phyloP scores from a whole-genome alignment of 2,329 filamentous ascomycete genomes.

The Penicillium griseofulvum region DNA sequence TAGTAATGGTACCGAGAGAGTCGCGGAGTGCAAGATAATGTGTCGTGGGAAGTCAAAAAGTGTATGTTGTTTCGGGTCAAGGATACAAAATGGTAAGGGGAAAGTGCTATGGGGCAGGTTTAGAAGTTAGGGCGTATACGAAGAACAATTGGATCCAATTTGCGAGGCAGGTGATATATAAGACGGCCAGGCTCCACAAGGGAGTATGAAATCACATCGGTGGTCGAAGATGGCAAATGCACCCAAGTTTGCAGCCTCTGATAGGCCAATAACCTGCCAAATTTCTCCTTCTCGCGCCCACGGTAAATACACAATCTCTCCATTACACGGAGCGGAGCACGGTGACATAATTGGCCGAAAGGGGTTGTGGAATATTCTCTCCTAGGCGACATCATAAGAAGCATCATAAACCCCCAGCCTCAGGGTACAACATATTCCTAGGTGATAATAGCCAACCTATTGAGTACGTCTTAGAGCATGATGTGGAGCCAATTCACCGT shows the following conservation, averaged over 20 bases:
- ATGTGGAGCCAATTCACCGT: constrained; percentile 10
- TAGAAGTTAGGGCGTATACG: constrained; percentile 12
- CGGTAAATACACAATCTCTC: constrained; percentile 5
- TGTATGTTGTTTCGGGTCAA: neutral
- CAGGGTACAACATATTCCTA: neutral
- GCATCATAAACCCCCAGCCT: constrained; percentile 1
- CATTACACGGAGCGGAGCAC: constrained; percentile 6
- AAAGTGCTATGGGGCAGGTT: constrained; percentile 12
- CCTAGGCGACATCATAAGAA: constrained; percentile 21
- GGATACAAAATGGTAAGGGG: constrained; percentile 1
- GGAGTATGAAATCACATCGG: constrained; percentile 17
- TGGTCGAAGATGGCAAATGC: constrained; percentile 15
- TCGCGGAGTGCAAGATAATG: neutral
- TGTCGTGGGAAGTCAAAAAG: neutral
- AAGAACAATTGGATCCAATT: constrained; percentile 1
- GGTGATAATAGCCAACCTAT: neutral
- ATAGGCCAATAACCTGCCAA: constrained; percentile 10
- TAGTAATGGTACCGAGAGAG: neutral
- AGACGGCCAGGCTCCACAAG: neutral
- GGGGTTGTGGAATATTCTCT: neutral
- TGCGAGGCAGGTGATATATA: constrained; percentile 14
- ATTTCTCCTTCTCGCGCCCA: constrained; percentile 11
- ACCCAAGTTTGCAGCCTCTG: constrained; percentile 1
- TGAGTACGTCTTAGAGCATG: neutral
- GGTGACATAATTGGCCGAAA: constrained; percentile 27